Base-by-base conservation (phyloP, 257 asterid species). In the Solanum tacnaense region DNA sequence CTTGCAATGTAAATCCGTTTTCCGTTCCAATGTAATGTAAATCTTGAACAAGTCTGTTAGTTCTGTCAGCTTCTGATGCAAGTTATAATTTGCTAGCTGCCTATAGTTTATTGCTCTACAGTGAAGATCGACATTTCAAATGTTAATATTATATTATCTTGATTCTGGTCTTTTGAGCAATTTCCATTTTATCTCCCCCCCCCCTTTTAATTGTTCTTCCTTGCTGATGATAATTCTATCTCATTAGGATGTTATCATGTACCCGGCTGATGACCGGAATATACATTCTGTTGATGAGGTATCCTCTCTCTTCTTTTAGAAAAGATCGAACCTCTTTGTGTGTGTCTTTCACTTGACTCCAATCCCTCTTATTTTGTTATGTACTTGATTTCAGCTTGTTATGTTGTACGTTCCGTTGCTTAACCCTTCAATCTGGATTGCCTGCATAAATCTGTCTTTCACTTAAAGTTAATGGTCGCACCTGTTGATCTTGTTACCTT, bases 201-300 rank as follows among this genome's bases (percentile, higher is more conserved):
- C 36, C 36, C 36, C 7, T 13, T 18, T 60, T 4, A 12, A 84
- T 27, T 67, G 29, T 65, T 86, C 83, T 86, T 83, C 79, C 89
- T 71, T 32, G 78, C 88, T 88, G 88, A 86, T 86, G 67, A 7
- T 67, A 72, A 68, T 89, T 58, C 35, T 88, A 36, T 89, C 85
- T 88, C 84, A 62, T 36, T 94, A 96, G 99, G 99, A 97, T 93
- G 95, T 91, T 84, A 90, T 93, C 86, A 94, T 97, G 90, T 97
- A 95, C 91, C 94, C 99, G 31, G 99, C 98, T 38, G 98, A 97
- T 89, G 71, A 85, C 88, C 92, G 88, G 92, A 97, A 95, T 78
- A 85, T 93, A 87, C 99, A 97, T 87, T 91, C 93, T 89, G 98
- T 97, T 90, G 95, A 94, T 76, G 97, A 94, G 98, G 98, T 96